Base-by-base conservation (phyloP, 345 rosid genomes). In the Camelina laxa region DNA sequence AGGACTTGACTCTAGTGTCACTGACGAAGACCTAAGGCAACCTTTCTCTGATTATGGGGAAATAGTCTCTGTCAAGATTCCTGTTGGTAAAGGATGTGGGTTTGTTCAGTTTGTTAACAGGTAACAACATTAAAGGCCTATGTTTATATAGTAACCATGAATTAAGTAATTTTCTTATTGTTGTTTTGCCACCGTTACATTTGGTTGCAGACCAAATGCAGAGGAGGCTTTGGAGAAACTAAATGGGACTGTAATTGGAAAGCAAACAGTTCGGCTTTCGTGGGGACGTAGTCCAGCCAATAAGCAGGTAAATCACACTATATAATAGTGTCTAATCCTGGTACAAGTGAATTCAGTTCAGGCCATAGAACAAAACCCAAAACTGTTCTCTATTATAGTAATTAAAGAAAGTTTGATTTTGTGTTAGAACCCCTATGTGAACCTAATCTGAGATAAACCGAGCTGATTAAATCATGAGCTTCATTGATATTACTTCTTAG, bases 201-300 rank as follows among this genome's bases (percentile, higher is more conserved):
- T 47, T 74, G 38, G 69, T 53, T 62, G 50, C 75, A 94, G 98
- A 82, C 80, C 79, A 50, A 75, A 82, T 83, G 98, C 97, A 31
- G 97, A 94, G 84, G 97, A 94, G 65, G 96, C 99, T 81, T 75
- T 91, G 86, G 88, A 89, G 73, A 89, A 85, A 73, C 80, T 91
- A 64, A 87, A 89, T 54, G 92, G 91, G 17, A 69, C 82, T 12
- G 75, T 81, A 24, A 85, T 91, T 24, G 94, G 92, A 58, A 86
- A 85, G 75, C 94, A 87, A 80, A 84, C 85, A 4, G 88, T 91
- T 56, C 87, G 92, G 6, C 97, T 91, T 56, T 89, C 94, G 74
- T 89, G 97, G 97, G 97, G 92, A 3, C 94, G 91, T 64, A 88
- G 80, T 80, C 91, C 91, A 42, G 90, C 85, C 60, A 86, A 88